These are phyloP conservation scores for Gastrolobium bilobum DNA, from an alignment of 306 rosid species.

Conservation along the genomic window DNA sequence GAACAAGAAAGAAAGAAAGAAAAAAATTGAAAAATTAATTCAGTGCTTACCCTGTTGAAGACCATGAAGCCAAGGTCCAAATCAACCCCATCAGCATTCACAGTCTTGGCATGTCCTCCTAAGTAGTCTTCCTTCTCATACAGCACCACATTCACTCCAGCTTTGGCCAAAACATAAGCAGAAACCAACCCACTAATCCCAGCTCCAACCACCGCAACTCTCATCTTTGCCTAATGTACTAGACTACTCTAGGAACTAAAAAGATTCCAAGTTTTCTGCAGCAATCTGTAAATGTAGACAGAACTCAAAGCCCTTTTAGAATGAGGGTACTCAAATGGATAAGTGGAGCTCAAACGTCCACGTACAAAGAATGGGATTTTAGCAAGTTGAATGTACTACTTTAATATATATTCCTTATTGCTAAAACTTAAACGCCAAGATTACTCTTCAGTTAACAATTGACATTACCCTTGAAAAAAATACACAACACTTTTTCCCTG, in stretches of 20 bases:
- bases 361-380: background rate
- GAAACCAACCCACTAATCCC: slow-evolving; percentile 83
- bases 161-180: slow-evolving; percentile 63
- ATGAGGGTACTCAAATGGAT: background rate
- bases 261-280: background rate
- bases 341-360: slow-evolving; percentile 28
- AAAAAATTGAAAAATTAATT: no score
- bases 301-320: background rate
- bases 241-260: background rate
- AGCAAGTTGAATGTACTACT: background rate
- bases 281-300: background rate
- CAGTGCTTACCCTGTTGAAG: slow-evolving; percentile 74
- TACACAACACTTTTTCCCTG: background rate
- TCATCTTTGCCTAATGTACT: slow-evolving; percentile 54
- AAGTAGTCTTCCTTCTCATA: slow-evolving; percentile 76
- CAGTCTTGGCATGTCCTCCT: slow-evolving; percentile 80
- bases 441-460: no score
- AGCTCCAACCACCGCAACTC: slow-evolving; percentile 77
- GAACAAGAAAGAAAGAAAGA: background rate
- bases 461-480: background rate
- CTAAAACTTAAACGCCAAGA: background rate
- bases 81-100: slow-evolving; percentile 65
- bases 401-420: background rate
- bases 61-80: slow-evolving; percentile 92
- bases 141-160: slow-evolving; percentile 62